Evolutionary conservation across 371 early-diverging fungal genomes (phyloP).

Genomic region (Haplosporangium sp.): DNA sequence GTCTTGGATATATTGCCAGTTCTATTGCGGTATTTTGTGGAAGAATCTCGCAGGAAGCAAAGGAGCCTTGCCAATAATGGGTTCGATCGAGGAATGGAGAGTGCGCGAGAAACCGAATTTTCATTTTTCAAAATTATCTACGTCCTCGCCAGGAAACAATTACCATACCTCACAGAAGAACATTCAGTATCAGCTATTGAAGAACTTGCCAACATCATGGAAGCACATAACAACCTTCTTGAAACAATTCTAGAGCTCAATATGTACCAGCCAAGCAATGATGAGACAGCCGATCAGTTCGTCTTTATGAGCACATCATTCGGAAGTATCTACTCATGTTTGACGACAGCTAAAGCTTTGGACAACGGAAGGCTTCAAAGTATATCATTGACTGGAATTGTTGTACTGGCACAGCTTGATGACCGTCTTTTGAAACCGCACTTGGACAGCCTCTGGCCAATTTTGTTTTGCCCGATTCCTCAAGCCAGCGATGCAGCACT

Average conservation of each 20-base stretch:
- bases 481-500: conserved; percentile 36
- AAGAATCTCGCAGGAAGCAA: conserved; percentile 44
- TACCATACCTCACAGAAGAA: conserved; percentile 27
- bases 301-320: conserved; percentile 50
- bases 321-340: conserved; percentile 31
- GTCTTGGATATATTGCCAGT: conserved; percentile 40
- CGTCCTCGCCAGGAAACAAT: conserved; percentile 33
- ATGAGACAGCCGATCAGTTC: conserved; percentile 43
- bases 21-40: conserved; percentile 41
- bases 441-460: conserved; percentile 49
- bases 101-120: conserved; percentile 43
- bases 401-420: conserved; percentile 39
- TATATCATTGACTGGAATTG: conserved; percentile 37
- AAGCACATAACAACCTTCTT: conserved; percentile 39
- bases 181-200: conserved; percentile 15
- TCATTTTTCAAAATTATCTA: conserved; percentile 53
- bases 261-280: conserved; percentile 55
- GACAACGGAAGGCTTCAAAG: conserved; percentile 31
- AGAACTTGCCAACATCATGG: conserved; percentile 39
- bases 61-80: conserved; percentile 33
- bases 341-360: conserved; percentile 20
- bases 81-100: conserved; percentile 36
- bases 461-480: conserved; percentile 26
- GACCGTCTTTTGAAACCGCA: conserved; percentile 49
- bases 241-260: conserved; percentile 37